Percentiles rank a stretch among this genome's conserved stretches.
phyloP scores from a whole-genome alignment of 768 basidiomycete genomes.

The Polyporus arcularius region DNA sequence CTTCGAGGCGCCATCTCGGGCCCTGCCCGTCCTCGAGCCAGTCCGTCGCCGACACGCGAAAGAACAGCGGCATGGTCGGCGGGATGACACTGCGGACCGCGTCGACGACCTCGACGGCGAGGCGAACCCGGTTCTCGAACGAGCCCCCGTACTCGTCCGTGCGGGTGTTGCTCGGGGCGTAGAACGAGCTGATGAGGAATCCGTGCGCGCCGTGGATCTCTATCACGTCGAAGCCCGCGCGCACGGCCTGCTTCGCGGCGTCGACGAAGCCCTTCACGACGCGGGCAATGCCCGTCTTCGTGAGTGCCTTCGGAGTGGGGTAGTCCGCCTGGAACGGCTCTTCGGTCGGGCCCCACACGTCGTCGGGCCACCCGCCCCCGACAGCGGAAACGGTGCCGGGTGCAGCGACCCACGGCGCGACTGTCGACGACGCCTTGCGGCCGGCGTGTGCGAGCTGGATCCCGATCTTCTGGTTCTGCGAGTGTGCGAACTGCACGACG shows the following conservation, averaged over 20 bases:
- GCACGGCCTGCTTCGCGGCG: constrained; percentile 48
- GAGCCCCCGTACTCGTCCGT: constrained; percentile 51
- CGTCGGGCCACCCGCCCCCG: constrained; percentile 38
- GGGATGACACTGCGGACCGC: constrained; percentile 63
- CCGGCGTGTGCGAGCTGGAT: constrained; percentile 80
- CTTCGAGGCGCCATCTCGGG: too few relatives aligned
- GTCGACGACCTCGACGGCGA: constrained; percentile 63
- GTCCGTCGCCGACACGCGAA: constrained; percentile 32
- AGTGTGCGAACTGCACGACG: constrained; percentile 67
- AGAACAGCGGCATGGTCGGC: constrained; percentile 65
- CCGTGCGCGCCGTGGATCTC: constrained; percentile 27
- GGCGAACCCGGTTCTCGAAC: constrained; percentile 51
- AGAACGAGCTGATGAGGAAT: constrained; percentile 33
- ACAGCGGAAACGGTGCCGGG: constrained; percentile 40
- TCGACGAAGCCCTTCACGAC: constrained; percentile 30
- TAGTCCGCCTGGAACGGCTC: constrained; percentile 41
- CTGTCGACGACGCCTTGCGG: constrained; percentile 63
- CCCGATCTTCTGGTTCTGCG: constrained; percentile 64
- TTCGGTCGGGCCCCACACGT: constrained; percentile 50
- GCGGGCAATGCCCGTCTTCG: constrained; percentile 28
- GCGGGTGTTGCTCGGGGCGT: constrained; percentile 42
- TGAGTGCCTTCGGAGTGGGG: constrained; percentile 28
- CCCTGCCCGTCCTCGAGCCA: too few relatives aligned
- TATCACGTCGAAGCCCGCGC: constrained; percentile 45
- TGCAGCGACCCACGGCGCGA: constrained; percentile 59